phyloP scores from a whole-genome alignment of 1,284 basidiomycete species.

The Cryptococcus neoformans region DNA sequence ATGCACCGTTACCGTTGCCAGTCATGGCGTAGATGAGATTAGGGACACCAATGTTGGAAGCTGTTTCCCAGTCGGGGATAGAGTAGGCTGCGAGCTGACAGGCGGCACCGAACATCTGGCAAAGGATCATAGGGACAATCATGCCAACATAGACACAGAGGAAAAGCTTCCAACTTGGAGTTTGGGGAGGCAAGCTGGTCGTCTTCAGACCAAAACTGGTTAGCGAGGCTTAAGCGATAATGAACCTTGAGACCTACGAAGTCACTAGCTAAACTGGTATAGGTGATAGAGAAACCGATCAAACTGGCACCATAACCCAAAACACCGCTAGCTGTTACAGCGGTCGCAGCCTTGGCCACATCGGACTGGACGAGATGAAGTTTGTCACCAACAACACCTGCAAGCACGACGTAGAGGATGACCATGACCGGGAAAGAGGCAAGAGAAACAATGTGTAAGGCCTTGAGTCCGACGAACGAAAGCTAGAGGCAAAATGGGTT shows the following conservation, averaged over 20 bases:
- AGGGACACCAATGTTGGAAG: conserved; percentile 62
- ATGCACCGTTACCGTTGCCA: conserved; percentile 59
- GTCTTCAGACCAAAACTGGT: conserved; percentile 15
- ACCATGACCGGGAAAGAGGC: conserved; percentile 54
- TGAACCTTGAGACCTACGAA: conserved; percentile 28
- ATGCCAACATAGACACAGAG: conserved; percentile 70
- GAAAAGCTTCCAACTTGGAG: conserved; percentile 55
- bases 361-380: conserved; percentile 31
- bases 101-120: conserved; percentile 71
- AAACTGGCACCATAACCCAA: conserved; percentile 41
- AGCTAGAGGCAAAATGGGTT: conserved; percentile 25
- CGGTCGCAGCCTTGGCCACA: conserved; percentile 26
- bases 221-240: neutral
- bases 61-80: conserved; percentile 65
- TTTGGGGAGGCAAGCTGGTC: conserved; percentile 47
- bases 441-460: conserved; percentile 46
- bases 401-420: conserved; percentile 68
- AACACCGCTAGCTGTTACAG: conserved; percentile 34
- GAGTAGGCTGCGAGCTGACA: conserved; percentile 52
- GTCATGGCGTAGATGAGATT: conserved; percentile 75
- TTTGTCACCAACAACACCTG: conserved; percentile 66
- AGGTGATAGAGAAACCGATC: conserved; percentile 46
- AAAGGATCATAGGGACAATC: conserved; percentile 61
- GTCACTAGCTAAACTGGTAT: conserved; percentile 41
- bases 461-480: conserved; percentile 54